Evolutionary conservation across 1,139 yeast species (phyloP).

Genomic region (Lodderomyces oxycetoniae): DNA sequence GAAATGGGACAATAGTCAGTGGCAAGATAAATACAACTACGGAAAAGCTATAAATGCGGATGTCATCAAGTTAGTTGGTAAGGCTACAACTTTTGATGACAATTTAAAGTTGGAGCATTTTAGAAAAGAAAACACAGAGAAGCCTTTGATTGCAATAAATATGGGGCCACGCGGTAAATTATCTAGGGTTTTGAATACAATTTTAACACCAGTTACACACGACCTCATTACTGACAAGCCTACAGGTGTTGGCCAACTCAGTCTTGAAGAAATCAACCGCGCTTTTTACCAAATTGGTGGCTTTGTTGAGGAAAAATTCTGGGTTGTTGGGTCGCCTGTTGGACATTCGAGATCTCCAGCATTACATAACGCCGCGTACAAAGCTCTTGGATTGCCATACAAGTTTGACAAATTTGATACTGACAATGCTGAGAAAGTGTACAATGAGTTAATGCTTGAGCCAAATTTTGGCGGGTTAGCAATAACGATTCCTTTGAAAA

Average conservation of each 20-base stretch:
- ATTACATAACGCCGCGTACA: constrained; percentile 74
- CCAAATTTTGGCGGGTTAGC: constrained; percentile 79
- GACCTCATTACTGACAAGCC: constrained; percentile 57
- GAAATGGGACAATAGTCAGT: constrained; percentile 65
- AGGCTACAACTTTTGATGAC: constrained; percentile 60
- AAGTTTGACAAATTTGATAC: constrained; percentile 67
- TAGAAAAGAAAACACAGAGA: constrained; percentile 44
- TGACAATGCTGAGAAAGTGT: constrained; percentile 48
- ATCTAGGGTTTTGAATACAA: constrained; percentile 68
- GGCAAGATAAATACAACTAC: constrained; percentile 68
- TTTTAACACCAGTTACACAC: constrained; percentile 84
- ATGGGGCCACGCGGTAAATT: constrained; percentile 74
- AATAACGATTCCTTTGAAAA: constrained; percentile 84
- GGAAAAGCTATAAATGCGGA: constrained; percentile 69
- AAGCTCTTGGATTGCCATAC: constrained; percentile 74
- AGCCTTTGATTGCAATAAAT: constrained; percentile 80
- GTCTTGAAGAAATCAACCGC: constrained; percentile 56
- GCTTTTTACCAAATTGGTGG: constrained; percentile 63
- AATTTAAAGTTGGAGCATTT: constrained; percentile 69
- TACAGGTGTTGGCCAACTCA: constrained; percentile 60
- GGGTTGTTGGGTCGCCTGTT: constrained; percentile 79
- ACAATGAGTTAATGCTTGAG: constrained; percentile 44
- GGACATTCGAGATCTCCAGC: constrained; percentile 84
- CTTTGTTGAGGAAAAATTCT: constrained; percentile 51
- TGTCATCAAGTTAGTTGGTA: constrained; percentile 78